Evolutionary conservation across 148 eudicot species (phyloP), one percentile per base, ranked within the genome.

Genomic region (Rhododendron molle): DNA sequence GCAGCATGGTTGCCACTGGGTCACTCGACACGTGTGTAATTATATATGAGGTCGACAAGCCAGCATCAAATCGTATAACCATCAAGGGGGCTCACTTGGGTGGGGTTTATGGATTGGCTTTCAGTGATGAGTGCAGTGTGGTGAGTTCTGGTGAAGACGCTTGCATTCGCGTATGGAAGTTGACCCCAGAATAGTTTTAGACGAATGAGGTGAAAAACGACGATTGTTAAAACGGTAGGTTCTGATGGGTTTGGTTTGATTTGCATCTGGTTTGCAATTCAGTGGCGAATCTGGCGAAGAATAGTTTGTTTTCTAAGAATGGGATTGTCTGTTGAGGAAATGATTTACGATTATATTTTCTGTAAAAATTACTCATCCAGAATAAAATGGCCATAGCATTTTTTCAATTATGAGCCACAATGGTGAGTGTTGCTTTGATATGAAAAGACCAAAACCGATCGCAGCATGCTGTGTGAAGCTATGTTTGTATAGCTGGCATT

Each of bases 91-190:
- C 99, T 89, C 97, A 95, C 86, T 82, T 91, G 87, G 98, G 98
- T 78, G 98, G 98, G 65, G 98, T 93, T 43, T 96, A 96, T 89
- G 97, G 95, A 77, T 89, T 95, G 38, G 97, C 87, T 82, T 96
- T 95, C 76, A 90, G 86, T 83, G 98, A 95, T 87, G 96, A 96
- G 0, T 56, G 74, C 88, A 94, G 85, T 72, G 86, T 96, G 73
- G 90, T 89, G 54, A 96, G 99, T 90, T 95, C 99, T 46, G 98
- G 98, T 52, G 99, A 96, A 88, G 99, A 96, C 88, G 98, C 94
- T 73, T 96, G 93, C 84, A 88, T 96, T 80, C 98, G 99, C 80
- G 71, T 93, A 77, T 96, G 99, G 99, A 87, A 81, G 78, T 44
- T 96, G 49, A 86, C 91, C 58, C 92, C 92, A 84, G 91, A 94